Conservation (phyloP, 2,329 filamentous ascomycete species). For the Aspergillus proliferans region DNA sequence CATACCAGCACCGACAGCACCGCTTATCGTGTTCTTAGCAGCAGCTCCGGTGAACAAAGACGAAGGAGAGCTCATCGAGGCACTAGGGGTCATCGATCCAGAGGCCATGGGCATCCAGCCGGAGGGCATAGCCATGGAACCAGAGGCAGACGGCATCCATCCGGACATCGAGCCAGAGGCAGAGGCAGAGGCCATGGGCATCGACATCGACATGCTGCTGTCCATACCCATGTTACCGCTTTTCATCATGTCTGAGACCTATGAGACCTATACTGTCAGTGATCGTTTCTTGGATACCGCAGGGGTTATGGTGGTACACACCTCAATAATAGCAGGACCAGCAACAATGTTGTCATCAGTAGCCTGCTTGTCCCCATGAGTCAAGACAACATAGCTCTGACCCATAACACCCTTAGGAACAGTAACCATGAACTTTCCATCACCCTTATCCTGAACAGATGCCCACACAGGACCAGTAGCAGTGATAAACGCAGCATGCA, state of each 20-base stretch:
- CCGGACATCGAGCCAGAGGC: background rate
- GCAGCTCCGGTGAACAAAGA: background rate
- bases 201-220: background rate
- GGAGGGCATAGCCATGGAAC: background rate
- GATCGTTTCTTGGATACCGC: background rate
- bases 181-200: background rate
- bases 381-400: constrained; percentile 26
- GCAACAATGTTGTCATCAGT: constrained; percentile 26
- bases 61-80: background rate
- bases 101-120: background rate
- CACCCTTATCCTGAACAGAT: constrained; percentile 3
- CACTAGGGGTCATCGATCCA: background rate
- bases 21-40: background rate
- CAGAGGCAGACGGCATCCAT: too few relatives aligned
- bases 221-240: background rate
- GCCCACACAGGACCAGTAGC: constrained; percentile 18
- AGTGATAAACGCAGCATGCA: constrained; percentile 17
- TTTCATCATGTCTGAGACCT: background rate
- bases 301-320: constrained; percentile 1
- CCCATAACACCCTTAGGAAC: constrained; percentile 19
- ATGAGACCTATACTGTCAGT: background rate
- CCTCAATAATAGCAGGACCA: constrained; percentile 28
- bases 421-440: constrained; percentile 15
- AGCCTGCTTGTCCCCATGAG: constrained; percentile 14
- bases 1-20: background rate